phyloP scores from a whole-genome alignment of 768 basidiomycete genomes.

The Suillus cothurnatus region DNA sequence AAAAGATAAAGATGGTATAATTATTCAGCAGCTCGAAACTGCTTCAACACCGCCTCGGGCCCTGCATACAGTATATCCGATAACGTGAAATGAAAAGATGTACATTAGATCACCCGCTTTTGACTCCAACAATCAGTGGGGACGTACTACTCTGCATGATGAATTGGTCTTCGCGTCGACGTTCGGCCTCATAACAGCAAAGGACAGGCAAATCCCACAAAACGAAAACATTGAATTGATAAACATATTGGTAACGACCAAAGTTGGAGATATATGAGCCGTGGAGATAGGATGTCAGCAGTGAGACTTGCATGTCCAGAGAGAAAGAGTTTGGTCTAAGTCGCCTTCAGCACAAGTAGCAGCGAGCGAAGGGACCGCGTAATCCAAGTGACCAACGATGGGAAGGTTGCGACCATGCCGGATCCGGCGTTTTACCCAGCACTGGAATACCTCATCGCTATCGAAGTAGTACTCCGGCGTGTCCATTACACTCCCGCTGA shows the following conservation, averaged over 20 bases:
- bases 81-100: background rate
- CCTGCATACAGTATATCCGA: background rate
- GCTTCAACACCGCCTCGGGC: background rate
- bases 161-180: background rate
- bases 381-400: constrained; percentile 31
- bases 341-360: too few relatives aligned
- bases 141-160: background rate
- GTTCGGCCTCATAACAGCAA: background rate
- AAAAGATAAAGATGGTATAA: background rate
- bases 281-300: background rate
- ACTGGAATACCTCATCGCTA: constrained; percentile 35
- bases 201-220: background rate
- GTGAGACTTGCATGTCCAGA: background rate
- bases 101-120: background rate
- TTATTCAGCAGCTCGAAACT: constrained; percentile 42
- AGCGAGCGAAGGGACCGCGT: background rate
- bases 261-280: background rate
- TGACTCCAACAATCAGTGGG: background rate
- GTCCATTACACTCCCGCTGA: constrained; percentile 35
- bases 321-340: background rate
- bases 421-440: constrained; percentile 36
- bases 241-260: background rate
- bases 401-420: constrained; percentile 38
- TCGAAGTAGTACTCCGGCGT: constrained; percentile 30
- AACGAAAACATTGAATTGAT: background rate